phyloP scores from a whole-genome alignment of 2,329 filamentous ascomycete species.

The Verticillium albo-atrum region DNA sequence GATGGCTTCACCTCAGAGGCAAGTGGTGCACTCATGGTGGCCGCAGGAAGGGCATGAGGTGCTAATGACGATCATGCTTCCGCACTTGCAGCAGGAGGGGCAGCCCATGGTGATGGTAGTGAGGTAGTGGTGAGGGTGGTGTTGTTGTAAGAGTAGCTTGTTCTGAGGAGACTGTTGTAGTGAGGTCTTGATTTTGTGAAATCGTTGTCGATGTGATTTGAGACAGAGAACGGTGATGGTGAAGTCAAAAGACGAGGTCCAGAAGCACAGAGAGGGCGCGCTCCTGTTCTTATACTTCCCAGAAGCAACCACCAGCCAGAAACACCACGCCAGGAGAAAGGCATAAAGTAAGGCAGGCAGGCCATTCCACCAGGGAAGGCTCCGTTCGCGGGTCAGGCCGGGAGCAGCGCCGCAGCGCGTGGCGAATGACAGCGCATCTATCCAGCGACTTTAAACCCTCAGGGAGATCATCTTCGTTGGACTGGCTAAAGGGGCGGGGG shows the following conservation, averaged over 20 bases:
- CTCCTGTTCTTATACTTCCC: conserved; percentile 1
- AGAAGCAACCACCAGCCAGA: not conserved
- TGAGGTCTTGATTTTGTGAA: not conserved
- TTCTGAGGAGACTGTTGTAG: not conserved
- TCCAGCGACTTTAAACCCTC: not conserved
- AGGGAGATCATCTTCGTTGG: not conserved
- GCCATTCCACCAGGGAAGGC: not conserved
- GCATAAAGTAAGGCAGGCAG: not conserved
- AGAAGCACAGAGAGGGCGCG: not conserved
- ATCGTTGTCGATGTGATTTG: not conserved
- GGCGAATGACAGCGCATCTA: not conserved
- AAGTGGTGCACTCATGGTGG: conserved; percentile 45
- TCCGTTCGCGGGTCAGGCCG: not conserved
- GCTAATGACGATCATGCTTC: conserved; percentile 53
- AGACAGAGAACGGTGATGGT: not conserved
- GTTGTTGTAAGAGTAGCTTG: conserved; percentile 8
- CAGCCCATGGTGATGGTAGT: conserved; percentile 32
- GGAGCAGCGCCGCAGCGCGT: not conserved
- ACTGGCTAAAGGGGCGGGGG: not conserved
- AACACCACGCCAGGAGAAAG: not conserved
- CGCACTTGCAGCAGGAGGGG: conserved; percentile 52
- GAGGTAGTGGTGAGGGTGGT: conserved; percentile 2
- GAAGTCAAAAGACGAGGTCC: not conserved
- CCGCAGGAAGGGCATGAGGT: conserved; percentile 45
- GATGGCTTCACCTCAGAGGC: conserved; percentile 23